These are phyloP conservation scores for Austroboletus sp. DNA, from an alignment of 1,284 basidiomycete species.

Conservation along the genomic window DNA sequence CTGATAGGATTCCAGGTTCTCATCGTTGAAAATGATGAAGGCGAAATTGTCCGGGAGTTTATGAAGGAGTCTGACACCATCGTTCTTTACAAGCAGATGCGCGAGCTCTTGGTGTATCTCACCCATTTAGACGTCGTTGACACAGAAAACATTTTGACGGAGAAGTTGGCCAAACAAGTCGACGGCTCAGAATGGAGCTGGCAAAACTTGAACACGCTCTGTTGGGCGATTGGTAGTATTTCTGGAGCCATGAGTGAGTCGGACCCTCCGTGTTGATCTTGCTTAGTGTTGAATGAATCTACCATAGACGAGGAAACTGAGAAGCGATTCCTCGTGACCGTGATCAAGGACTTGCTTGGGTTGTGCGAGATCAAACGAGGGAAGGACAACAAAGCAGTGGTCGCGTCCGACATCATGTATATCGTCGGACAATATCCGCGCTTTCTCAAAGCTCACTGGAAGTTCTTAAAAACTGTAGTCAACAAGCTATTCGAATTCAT, in stretches of 20 bases:
- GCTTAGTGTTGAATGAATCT: conserved; percentile 2
- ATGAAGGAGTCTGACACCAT: conserved; percentile 99
- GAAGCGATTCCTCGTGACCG: conserved; percentile 97
- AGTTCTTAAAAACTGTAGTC: conserved; percentile 99
- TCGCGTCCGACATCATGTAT: conserved; percentile 99
- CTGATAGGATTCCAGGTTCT: conserved; percentile 58
- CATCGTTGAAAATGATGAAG: conserved; percentile 98
- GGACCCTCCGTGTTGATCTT: neutral
- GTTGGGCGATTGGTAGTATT: conserved; percentile 99
- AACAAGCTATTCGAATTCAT: conserved; percentile 99
- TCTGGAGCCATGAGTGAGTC: conserved; percentile 96
- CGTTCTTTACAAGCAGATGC: conserved; percentile 98
- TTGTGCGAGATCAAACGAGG: conserved; percentile 97
- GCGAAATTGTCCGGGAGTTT: conserved; percentile 98
- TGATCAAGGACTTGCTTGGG: conserved; percentile 97
- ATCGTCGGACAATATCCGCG: conserved; percentile 99
- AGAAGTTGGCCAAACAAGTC: conserved; percentile 95
- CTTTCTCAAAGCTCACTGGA: conserved; percentile 99
- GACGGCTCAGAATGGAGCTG: conserved; percentile 98
- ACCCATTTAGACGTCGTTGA: conserved; percentile 95
- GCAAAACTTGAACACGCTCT: conserved; percentile 98
- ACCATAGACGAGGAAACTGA: conserved; percentile 89
- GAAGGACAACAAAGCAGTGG: conserved; percentile 99
- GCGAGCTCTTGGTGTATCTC: conserved; percentile 92
- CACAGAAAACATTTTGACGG: conserved; percentile 94